These are phyloP conservation scores for Cordyceps cicadae DNA, from an alignment of 2,329 filamentous ascomycete species.

Conservation along the genomic window DNA sequence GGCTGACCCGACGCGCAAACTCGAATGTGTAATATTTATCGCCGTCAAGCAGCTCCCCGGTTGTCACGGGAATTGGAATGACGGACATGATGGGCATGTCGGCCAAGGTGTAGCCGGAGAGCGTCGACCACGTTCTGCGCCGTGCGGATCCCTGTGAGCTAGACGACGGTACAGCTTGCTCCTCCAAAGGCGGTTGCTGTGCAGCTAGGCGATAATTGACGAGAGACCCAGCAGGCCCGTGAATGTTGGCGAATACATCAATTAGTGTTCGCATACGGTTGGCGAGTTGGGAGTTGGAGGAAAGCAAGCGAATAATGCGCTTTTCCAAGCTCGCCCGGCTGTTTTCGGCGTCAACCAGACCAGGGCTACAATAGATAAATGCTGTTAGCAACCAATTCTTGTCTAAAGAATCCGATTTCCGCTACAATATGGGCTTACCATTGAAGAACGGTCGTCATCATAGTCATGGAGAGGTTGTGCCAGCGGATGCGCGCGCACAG, in stretches of 20 bases:
- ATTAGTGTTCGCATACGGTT: conserved; percentile 22
- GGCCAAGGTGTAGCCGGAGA: conserved; percentile 25
- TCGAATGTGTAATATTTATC: conserved; percentile 24
- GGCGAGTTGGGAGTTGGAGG: conserved; percentile 27
- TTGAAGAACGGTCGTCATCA: conserved; percentile 32
- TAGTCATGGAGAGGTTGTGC: conserved; percentile 31
- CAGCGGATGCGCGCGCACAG: conserved; percentile 27
- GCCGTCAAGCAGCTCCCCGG: conserved; percentile 25
- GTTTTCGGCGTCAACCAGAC: conserved; percentile 28
- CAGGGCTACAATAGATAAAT: conserved; percentile 19
- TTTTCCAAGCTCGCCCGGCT: conserved; percentile 26
- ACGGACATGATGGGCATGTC: conserved; percentile 24
- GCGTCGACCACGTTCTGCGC: conserved; percentile 15
- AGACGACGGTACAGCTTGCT: neutral
- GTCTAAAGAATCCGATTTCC: neutral
- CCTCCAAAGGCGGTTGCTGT: conserved; percentile 3
- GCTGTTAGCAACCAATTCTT: neutral
- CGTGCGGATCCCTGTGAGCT: conserved; percentile 11
- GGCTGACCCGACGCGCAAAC: conserved; percentile 21
- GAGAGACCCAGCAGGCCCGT: conserved; percentile 12
- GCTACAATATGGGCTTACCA: conserved; percentile 21
- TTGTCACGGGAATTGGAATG: conserved; percentile 24
- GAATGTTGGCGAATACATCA: conserved; percentile 17
- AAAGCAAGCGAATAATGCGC: conserved; percentile 26
- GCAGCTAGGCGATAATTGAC: conserved; percentile 13